A percentile compares a stretch with the other conserved stretches of the same genome.
Conservation (phyloP, 768 basidiomycete species). For the Lactifluus volemus region DNA sequence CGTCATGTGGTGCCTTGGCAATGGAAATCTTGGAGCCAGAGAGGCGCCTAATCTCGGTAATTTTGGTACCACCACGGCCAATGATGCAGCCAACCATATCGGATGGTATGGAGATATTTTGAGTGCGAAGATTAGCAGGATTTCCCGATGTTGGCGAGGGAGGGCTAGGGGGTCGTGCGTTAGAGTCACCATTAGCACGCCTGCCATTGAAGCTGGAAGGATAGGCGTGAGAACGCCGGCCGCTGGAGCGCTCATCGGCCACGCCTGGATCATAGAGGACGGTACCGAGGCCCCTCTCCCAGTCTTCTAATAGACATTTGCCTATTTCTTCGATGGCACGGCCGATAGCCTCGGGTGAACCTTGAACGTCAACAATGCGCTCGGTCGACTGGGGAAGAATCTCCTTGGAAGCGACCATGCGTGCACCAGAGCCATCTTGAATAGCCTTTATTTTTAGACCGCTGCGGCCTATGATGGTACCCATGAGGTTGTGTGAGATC, state of each 20-base stretch:
- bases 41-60: conserved; percentile 96
- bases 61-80: conserved; percentile 94
- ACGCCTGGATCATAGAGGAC: conserved; percentile 93
- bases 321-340: conserved; percentile 94
- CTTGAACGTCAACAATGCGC: conserved; percentile 96
- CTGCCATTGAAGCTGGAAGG: conserved; percentile 36
- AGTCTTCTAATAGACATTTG: conserved; percentile 91
- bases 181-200: conserved; percentile 55
- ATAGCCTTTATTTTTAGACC: conserved; percentile 99
- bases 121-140: conserved; percentile 82
- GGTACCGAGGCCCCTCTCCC: conserved; percentile 90
- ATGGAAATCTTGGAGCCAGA: conserved; percentile 98
- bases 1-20: conserved; percentile 98
- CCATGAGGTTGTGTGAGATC: conserved; percentile 99
- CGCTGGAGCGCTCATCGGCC: conserved; percentile 56
- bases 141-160: conserved; percentile 38
- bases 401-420: conserved; percentile 98
- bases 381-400: conserved; percentile 99
- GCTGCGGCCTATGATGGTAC: conserved; percentile 91
- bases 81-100: conserved; percentile 99
- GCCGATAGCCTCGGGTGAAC: conserved; percentile 84
- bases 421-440: conserved; percentile 90
- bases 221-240: conserved; percentile 46
- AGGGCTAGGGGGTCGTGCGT: conserved; percentile 43
- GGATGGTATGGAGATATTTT: conserved; percentile 98